These are phyloP conservation scores for Filobasidium wieringae DNA, from an alignment of 768 basidiomycete genomes.

Conservation along the genomic window DNA sequence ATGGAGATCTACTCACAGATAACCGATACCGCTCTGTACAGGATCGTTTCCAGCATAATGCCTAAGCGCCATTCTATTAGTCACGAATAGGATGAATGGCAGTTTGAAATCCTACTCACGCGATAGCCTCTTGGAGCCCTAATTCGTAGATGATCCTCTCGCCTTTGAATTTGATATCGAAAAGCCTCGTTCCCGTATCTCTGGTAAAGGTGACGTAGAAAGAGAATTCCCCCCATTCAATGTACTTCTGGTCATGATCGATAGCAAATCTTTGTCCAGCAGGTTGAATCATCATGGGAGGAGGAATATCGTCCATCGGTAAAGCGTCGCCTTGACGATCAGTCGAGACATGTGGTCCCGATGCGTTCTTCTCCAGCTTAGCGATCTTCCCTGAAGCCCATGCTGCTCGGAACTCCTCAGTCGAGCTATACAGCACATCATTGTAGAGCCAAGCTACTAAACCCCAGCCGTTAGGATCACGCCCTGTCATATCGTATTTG, in stretches of 20 bases:
- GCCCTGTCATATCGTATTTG: slow-evolving; percentile 27
- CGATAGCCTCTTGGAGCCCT: slow-evolving; percentile 27
- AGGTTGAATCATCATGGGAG: slow-evolving; percentile 24
- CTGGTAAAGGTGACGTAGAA: slow-evolving; percentile 27
- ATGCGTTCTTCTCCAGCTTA: slow-evolving; percentile 19
- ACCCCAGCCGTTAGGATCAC: slow-evolving; percentile 24
- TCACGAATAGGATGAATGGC: too few species aligned
- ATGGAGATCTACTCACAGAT: too few species aligned
- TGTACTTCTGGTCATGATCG: slow-evolving; percentile 22
- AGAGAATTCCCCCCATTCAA: slow-evolving; percentile 25
- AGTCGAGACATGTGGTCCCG: slow-evolving; percentile 20
- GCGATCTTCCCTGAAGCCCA: slow-evolving; percentile 17
- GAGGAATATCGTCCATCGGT: slow-evolving; percentile 17
- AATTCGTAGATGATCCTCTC: slow-evolving; percentile 26
- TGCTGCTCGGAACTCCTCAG: slow-evolving; percentile 28
- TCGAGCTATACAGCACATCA: slow-evolving; percentile 21
- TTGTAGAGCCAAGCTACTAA: slow-evolving; percentile 26
- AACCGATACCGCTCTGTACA: slow-evolving; percentile 16
- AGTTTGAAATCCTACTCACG: too few species aligned
- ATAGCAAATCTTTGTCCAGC: slow-evolving; percentile 25
- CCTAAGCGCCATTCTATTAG: too few species aligned
- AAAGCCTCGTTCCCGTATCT: slow-evolving; percentile 24
- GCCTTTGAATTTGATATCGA: slow-evolving; percentile 27
- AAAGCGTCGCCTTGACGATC: slow-evolving; percentile 19
- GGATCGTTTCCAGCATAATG: slow-evolving; percentile 29